Base-by-base conservation (phyloP, 176 grass and related monocot genomes). In the Cenchrus americanus region DNA sequence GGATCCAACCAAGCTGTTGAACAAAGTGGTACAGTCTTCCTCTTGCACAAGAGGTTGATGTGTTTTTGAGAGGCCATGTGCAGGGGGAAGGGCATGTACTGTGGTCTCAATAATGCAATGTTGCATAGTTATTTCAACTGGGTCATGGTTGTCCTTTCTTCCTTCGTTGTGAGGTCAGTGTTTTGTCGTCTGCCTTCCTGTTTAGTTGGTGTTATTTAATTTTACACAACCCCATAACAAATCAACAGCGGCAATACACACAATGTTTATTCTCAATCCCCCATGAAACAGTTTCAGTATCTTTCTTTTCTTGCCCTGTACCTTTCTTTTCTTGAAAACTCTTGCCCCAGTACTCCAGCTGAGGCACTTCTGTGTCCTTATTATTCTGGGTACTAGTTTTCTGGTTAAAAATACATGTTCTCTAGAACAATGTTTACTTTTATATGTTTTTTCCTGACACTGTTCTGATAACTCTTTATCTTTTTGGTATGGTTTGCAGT, bases 51-150 rank as follows among this genome's bases (percentile, higher is more conserved):
- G 66, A 9, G 86, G 85, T 91, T 85, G 85, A 87, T 89, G 78
- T 85, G 46, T 37, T 77, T 91, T 76, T 84, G 66, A 61, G 84
- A 58, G 69, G 71, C 82, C 89, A 88, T 88, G 89, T 84, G 86
- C 78, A 82, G 82, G 74, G 74, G 26, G 71, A 85, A 82, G 73
- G 78, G 68, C 82, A 59, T 88, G 81, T 80, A 85, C 82, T 73
- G 53, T 65, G 44, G 61, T 82, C 59, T 75, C 83, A 83, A 89
- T 86, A 76, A 92, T 83, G 75, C 37, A 63, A 52, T 77, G 62
- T 37, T 40, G 76, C 64, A 37, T 81, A 92, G 76, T 89, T 79
- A 84, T 77, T 87, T 84, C 84, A 44, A 71, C 58, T 77, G 86
- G 84, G 80, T 76, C 87, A 70, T 66, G 80, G 60, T 21, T 85